Conservation (phyloP, 2,329 filamentous ascomycete species). For the Rhinocladiella similis region DNA sequence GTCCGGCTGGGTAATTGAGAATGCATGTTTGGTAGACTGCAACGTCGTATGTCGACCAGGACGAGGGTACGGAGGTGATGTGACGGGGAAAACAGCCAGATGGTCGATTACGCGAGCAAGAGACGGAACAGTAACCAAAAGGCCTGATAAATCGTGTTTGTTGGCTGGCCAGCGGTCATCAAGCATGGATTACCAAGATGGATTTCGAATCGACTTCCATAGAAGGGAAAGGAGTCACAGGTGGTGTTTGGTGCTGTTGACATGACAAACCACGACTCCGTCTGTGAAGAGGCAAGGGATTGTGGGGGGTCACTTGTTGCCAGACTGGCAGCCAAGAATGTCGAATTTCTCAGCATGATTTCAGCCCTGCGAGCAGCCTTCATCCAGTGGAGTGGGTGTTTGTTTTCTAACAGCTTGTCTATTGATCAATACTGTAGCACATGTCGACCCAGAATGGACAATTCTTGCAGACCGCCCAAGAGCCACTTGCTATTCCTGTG, state of each 20-base stretch:
- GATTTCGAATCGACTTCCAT: background rate
- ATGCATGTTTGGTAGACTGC: background rate
- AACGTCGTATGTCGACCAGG: background rate
- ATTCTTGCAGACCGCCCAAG: background rate
- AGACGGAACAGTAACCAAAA: background rate
- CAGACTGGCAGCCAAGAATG: too few species aligned
- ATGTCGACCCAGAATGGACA: too few species aligned
- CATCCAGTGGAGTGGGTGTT: too few species aligned
- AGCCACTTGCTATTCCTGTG: background rate
- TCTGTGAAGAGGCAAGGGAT: too few species aligned
- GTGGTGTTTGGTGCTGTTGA: too few species aligned
- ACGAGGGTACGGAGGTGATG: background rate
- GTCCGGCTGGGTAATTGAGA: too few species aligned
- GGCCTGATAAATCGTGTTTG: background rate
- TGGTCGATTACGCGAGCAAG: background rate
- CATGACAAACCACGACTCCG: too few species aligned
- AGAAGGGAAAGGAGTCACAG: background rate
- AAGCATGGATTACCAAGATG: background rate
- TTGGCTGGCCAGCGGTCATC: background rate
- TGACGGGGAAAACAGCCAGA: background rate
- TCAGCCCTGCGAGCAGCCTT: too few species aligned
- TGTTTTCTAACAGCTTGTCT: too few species aligned
- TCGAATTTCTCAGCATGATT: too few species aligned
- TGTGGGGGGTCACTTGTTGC: too few species aligned
- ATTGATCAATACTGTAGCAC: too few species aligned